phyloP scores from a whole-genome alignment of 2,329 filamentous ascomycete genomes.

The Aspergillus fijiensis region DNA sequence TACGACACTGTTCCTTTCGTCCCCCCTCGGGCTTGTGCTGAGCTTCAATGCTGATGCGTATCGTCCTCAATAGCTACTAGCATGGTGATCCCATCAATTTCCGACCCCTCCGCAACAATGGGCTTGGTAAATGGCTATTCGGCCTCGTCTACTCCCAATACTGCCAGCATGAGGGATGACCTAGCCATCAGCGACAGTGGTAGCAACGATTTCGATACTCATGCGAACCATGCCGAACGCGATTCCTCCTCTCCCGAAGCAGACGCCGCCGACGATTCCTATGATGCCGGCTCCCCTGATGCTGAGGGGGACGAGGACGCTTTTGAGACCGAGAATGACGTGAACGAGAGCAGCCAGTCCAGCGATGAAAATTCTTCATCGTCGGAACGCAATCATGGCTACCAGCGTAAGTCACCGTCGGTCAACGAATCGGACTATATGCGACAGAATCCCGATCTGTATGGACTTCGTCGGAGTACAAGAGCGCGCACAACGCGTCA shows the following conservation, averaged over 20 bases:
- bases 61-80: constrained; percentile 41
- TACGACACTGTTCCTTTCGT: constrained; percentile 21
- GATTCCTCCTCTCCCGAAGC: constrained; percentile 45
- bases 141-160: constrained; percentile 26
- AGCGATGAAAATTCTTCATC: constrained; percentile 66
- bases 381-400: constrained; percentile 64
- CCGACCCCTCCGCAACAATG: constrained; percentile 34
- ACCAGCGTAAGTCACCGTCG: constrained; percentile 70
- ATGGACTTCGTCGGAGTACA: constrained; percentile 87
- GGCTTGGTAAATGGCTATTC: constrained; percentile 38
- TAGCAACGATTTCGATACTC: constrained; percentile 73
- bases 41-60: constrained; percentile 45
- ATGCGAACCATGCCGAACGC: constrained; percentile 56
- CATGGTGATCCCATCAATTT: constrained; percentile 47
- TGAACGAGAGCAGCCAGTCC: constrained; percentile 56
- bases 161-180: constrained; percentile 35
- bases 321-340: constrained; percentile 67
- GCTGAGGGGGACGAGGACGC: constrained; percentile 59
- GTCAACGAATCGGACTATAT: constrained; percentile 80
- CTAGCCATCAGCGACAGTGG: constrained; percentile 59
- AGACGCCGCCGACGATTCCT: constrained; percentile 42
- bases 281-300: constrained; percentile 38
- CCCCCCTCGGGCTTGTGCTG: constrained; percentile 20
- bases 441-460: constrained; percentile 87
- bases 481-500: constrained; percentile 63